Evolutionary conservation across 768 basidiomycete genomes (phyloP).

Genomic region (Russula compacta): DNA sequence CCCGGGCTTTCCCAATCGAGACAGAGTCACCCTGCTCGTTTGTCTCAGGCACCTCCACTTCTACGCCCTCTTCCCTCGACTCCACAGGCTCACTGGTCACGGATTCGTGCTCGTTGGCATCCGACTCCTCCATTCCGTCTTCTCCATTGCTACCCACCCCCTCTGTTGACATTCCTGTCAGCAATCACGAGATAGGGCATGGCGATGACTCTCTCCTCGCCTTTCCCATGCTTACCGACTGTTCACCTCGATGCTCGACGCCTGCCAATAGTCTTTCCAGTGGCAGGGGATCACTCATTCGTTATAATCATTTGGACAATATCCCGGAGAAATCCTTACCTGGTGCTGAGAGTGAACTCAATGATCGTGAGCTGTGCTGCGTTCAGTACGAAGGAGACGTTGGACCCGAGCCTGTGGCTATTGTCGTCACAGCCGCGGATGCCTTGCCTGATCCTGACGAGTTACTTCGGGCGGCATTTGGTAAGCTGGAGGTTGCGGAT

Average conservation of each 20-base stretch:
- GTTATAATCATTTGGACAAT: neutral
- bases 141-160: neutral
- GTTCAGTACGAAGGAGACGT: neutral
- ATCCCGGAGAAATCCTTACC: neutral
- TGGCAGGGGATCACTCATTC: neutral
- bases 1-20: neutral
- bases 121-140: neutral
- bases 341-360: neutral
- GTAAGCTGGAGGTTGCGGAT: slow-evolving; percentile 24
- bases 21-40: slow-evolving; percentile 7
- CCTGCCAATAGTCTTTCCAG: neutral
- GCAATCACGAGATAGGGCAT: neutral
- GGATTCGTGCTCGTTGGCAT: neutral
- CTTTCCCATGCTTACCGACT: slow-evolving; percentile 2
- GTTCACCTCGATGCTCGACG: neutral
- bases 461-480: slow-evolving; percentile 4
- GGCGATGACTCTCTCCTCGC: neutral
- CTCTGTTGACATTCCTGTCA: neutral
- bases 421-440: neutral
- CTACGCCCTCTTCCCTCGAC: slow-evolving; percentile 5
- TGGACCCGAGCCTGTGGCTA: neutral
- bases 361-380: too few species aligned
- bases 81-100: neutral
- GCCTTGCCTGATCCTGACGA: neutral
- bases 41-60: neutral